Conservation (phyloP, 2,329 filamentous ascomycete genomes). For the Alternaria novae-zelandiae region DNA sequence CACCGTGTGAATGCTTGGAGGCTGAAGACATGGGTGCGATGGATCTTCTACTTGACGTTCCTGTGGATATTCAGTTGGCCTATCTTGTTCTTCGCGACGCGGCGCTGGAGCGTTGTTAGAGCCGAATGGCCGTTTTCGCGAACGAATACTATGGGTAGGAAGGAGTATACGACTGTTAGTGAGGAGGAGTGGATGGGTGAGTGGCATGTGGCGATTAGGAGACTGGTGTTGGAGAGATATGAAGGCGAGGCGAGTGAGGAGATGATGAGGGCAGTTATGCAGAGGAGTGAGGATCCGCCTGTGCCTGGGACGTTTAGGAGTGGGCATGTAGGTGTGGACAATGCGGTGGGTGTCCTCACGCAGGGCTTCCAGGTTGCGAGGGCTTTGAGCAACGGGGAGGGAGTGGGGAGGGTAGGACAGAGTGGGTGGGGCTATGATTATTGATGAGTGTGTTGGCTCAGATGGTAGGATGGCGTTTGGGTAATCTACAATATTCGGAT, state of each 20-base stretch:
- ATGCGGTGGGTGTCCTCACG: conserved; percentile 39
- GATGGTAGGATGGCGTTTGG: background rate
- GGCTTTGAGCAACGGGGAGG: conserved; percentile 26
- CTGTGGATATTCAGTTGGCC: conserved; percentile 76
- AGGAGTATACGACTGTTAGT: conserved; percentile 57
- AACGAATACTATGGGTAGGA: conserved; percentile 40
- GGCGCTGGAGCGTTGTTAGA: conserved; percentile 68
- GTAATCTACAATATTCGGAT: background rate
- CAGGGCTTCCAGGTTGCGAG: conserved; percentile 44
- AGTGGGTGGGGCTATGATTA: conserved; percentile 45
- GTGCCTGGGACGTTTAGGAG: conserved; percentile 39
- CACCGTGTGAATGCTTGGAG: conserved; percentile 70
- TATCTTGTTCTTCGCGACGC: conserved; percentile 70
- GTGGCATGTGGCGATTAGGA: conserved; percentile 67
- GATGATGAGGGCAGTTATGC: conserved; percentile 37
- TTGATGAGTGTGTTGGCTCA: background rate
- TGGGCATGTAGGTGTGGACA: conserved; percentile 40
- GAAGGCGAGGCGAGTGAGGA: conserved; percentile 62
- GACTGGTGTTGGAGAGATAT: conserved; percentile 64
- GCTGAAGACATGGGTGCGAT: conserved; percentile 66
- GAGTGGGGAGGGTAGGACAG: conserved; percentile 25
- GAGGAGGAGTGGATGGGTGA: conserved; percentile 66
- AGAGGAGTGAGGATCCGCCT: conserved; percentile 53
- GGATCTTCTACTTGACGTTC: conserved; percentile 70
- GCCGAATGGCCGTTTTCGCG: conserved; percentile 66